A percentile compares a stretch with the other conserved stretches of the same genome.
These are phyloP conservation scores for Ceratobasidium papillatum DNA, from an alignment of 1,284 basidiomycete genomes.

Conservation along the genomic window DNA sequence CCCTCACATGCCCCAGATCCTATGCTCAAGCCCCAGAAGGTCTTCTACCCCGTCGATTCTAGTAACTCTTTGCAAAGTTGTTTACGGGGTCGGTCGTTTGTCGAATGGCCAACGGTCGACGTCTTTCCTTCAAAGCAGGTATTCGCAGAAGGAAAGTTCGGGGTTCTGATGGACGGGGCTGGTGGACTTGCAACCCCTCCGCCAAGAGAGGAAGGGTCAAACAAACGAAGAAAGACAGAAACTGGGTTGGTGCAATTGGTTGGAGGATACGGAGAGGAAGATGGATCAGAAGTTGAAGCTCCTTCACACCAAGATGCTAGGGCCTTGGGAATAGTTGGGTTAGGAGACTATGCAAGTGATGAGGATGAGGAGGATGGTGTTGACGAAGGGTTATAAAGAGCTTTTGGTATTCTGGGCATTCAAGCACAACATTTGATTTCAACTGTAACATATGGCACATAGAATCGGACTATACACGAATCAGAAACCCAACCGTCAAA, in stretches of 20 bases:
- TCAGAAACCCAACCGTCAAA: not conserved
- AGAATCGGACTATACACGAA: not conserved
- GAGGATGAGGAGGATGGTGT: constrained; percentile 55
- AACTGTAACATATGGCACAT: not conserved
- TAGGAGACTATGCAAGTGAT: constrained; percentile 74
- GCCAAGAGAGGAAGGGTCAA: constrained; percentile 54
- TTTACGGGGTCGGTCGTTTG: constrained; percentile 69
- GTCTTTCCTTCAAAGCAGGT: constrained; percentile 64
- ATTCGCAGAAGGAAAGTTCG: constrained; percentile 67
- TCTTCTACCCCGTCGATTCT: constrained; percentile 69
- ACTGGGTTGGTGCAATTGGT: constrained; percentile 29
- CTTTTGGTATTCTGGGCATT: not conserved
- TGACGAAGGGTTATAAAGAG: not conserved
- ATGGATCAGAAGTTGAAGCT: constrained; percentile 15
- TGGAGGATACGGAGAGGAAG: constrained; percentile 29
- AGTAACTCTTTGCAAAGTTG: constrained; percentile 58
- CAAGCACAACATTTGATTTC: constrained; percentile 3
- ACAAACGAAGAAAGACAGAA: constrained; percentile 39
- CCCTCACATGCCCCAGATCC: constrained; percentile 40
- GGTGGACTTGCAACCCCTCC: constrained; percentile 59
- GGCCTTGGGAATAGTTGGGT: constrained; percentile 63
- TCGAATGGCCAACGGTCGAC: constrained; percentile 83
- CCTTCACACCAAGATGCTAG: not conserved
- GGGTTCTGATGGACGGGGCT: constrained; percentile 61
- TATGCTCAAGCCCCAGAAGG: constrained; percentile 46